Percentiles rank a stretch among this genome's conserved stretches.
These are phyloP conservation scores for Penicillium egyptiacum DNA, from an alignment of 495 filamentous ascomycete genomes.

Conservation along the genomic window DNA sequence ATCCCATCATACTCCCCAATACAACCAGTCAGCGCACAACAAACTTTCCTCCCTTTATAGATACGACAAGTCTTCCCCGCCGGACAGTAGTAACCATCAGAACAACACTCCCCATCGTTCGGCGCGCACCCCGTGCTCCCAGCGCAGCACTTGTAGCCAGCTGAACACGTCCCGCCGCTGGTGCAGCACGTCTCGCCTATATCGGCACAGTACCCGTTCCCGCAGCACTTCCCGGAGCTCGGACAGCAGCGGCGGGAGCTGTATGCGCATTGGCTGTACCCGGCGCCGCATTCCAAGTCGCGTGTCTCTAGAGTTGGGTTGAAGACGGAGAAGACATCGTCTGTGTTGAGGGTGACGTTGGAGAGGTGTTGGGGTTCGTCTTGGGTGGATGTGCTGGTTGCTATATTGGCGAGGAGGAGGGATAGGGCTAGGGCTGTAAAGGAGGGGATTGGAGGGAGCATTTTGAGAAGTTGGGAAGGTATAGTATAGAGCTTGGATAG, in stretches of 20 bases:
- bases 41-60: conserved; percentile 14
- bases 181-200: conserved; percentile 19
- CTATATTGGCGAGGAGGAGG: conserved; percentile 5
- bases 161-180: conserved; percentile 16
- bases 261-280: conserved; percentile 18
- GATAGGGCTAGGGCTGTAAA: neutral
- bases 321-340: neutral
- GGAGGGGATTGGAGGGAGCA: neutral
- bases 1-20: conserved; percentile 10
- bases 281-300: conserved; percentile 7
- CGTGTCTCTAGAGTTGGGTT: conserved; percentile 7
- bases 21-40: conserved; percentile 23
- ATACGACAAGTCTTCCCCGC: conserved; percentile 21
- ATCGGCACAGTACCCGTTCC: conserved; percentile 20
- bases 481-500: neutral
- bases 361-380: conserved; percentile 11
- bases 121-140: conserved; percentile 20
- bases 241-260: conserved; percentile 20
- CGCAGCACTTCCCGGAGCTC: conserved; percentile 15
- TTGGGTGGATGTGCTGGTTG: neutral
- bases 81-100: conserved; percentile 21
- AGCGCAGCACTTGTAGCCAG: conserved; percentile 22
- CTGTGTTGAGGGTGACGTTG: conserved; percentile 7
- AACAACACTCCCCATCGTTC: conserved; percentile 20
- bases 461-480: neutral